These are phyloP conservation scores for Atractiella rhizophila DNA, from an alignment of 768 basidiomycete genomes.

Conservation along the genomic window DNA sequence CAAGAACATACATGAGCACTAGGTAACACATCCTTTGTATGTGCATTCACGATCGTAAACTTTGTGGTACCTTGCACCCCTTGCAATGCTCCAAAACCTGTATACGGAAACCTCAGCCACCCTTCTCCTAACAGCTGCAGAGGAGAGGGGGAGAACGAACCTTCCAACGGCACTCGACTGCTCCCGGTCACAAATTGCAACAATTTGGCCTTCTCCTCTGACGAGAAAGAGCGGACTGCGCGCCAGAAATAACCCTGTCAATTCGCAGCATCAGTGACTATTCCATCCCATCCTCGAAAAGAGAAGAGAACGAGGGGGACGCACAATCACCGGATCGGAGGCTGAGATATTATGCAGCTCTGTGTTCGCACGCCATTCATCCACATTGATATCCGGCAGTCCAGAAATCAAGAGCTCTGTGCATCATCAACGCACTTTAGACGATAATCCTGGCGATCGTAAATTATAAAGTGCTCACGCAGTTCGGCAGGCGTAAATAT, in stretches of 20 bases:
- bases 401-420: not conserved
- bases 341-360: conserved; percentile 70
- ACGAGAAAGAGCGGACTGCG: conserved; percentile 84
- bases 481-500: conserved; percentile 92
- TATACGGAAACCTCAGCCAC: conserved; percentile 59
- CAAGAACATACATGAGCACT: not conserved
- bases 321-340: conserved; percentile 87
- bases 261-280: too few relatives aligned
- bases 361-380: conserved; percentile 82
- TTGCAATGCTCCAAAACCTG: conserved; percentile 77
- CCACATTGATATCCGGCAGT: conserved; percentile 80
- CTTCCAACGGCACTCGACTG: conserved; percentile 7
- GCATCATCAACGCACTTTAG: not conserved
- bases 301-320: too few relatives aligned
- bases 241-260: conserved; percentile 99
- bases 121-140: not conserved
- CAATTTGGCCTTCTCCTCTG: conserved; percentile 87
- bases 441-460: too few relatives aligned
- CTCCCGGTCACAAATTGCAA: conserved; percentile 68
- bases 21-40: conserved; percentile 2
- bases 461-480: too few relatives aligned
- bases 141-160: not conserved
- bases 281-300: too few relatives aligned
- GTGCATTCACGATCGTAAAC: conserved; percentile 13
- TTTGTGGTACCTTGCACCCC: conserved; percentile 16